A percentile compares a stretch with the other conserved stretches of the same genome.
Conservation (phyloP, 495 filamentous ascomycete genomes). For the Penicillium tannophilum region DNA sequence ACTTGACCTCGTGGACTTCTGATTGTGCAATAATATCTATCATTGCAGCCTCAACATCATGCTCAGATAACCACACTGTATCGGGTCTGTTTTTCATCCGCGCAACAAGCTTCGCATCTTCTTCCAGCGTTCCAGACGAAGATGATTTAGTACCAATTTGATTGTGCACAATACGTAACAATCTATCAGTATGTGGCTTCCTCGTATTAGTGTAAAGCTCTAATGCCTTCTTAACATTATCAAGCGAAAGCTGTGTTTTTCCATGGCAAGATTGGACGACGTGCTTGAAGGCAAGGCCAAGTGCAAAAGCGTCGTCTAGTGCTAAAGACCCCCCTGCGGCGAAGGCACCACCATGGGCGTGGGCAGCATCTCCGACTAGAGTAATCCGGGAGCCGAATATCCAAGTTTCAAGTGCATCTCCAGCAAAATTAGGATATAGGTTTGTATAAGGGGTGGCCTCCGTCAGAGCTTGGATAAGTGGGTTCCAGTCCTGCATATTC, state of each 20-base stretch:
- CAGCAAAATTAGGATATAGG: conserved; percentile 48
- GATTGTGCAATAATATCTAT: background rate
- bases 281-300: conserved; percentile 31
- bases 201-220: conserved; percentile 42
- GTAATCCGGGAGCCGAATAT: conserved; percentile 41
- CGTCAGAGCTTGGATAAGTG: conserved; percentile 40
- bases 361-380: conserved; percentile 50
- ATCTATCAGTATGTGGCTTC: conserved; percentile 43
- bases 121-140: conserved; percentile 22
- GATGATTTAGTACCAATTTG: conserved; percentile 33
- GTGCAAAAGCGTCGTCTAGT: conserved; percentile 47
- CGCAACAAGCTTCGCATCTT: conserved; percentile 39
- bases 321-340: conserved; percentile 55
- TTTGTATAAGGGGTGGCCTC: conserved; percentile 45
- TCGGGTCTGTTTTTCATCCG: conserved; percentile 39
- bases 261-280: conserved; percentile 4
- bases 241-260: conserved; percentile 14
- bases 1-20: background rate
- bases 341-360: conserved; percentile 53
- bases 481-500: conserved; percentile 43
- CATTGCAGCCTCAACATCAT: conserved; percentile 48
- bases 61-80: conserved; percentile 49
- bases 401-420: conserved; percentile 43
- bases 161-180: conserved; percentile 42
- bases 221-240: conserved; percentile 33